Conservation (phyloP, 1,139 yeast species). For the Lodderomyces orthopsilosis region DNA sequence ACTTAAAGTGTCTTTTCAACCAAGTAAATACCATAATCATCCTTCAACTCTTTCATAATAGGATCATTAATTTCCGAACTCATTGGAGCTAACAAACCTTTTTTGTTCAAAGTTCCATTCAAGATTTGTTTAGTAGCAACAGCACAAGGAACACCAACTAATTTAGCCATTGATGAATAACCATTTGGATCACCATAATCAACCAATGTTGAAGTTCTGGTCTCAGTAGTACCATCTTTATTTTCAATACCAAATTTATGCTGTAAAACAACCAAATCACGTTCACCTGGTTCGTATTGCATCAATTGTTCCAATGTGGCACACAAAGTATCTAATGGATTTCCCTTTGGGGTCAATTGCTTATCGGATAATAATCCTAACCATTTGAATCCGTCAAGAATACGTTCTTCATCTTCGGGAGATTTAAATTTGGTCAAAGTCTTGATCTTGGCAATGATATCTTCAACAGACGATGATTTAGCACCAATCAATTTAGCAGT, state of each 20-base stretch:
- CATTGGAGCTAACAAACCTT: slow-evolving; percentile 92
- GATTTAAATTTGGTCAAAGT: slow-evolving; percentile 78
- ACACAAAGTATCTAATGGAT: slow-evolving; percentile 93
- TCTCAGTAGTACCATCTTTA: slow-evolving; percentile 88
- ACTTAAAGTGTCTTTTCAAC: slow-evolving; percentile 50
- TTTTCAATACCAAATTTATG: slow-evolving; percentile 97
- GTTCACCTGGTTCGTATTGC: slow-evolving; percentile 95
- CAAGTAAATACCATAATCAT: slow-evolving; percentile 65
- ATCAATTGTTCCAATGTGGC: slow-evolving; percentile 92
- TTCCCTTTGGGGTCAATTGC: slow-evolving; percentile 81
- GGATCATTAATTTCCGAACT: slow-evolving; percentile 87
- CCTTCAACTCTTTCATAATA: slow-evolving; percentile 86
- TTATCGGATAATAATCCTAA: slow-evolving; percentile 83
- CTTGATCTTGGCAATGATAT: slow-evolving; percentile 71
- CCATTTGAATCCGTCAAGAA: slow-evolving; percentile 89
- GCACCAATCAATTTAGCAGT: slow-evolving; percentile 74
- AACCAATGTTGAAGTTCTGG: slow-evolving; percentile 91
- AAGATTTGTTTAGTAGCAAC: slow-evolving; percentile 88
- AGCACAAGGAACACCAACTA: slow-evolving; percentile 98
- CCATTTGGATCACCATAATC: slow-evolving; percentile 94
- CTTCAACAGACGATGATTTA: slow-evolving; percentile 64
- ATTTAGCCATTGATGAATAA: slow-evolving; percentile 97
- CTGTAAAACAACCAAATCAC: slow-evolving; percentile 92
- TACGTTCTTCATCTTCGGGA: slow-evolving; percentile 80
- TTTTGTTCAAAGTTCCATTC: slow-evolving; percentile 68